Conservation (phyloP, 164 flowering plant species). For the Aristolochia fimbriata region DNA sequence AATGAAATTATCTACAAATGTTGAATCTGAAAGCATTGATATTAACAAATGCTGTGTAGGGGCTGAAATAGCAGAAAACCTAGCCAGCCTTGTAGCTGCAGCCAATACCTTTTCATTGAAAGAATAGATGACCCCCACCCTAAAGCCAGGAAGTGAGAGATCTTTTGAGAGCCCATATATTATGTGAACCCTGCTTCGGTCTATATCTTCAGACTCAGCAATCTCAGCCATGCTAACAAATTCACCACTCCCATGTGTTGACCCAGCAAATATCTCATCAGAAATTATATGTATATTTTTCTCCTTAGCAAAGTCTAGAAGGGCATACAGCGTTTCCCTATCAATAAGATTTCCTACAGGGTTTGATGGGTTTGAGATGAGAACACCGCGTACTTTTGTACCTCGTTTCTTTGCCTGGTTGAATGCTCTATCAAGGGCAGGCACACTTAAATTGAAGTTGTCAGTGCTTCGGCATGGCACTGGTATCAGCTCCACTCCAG, state of each 20-base stretch:
- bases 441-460: constrained; percentile 50
- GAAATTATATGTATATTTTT: constrained; percentile 86
- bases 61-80: constrained; percentile 70
- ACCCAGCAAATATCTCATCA: constrained; percentile 75
- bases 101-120: constrained; percentile 53
- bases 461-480: constrained; percentile 93
- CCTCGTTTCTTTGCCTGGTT: constrained; percentile 91
- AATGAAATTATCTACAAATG: constrained; percentile 36
- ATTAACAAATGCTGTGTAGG: constrained; percentile 60
- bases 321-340: constrained; percentile 47
- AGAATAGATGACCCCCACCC: constrained; percentile 66
- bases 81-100: constrained; percentile 58
- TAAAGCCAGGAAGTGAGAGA: constrained; percentile 62
- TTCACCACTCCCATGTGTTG: constrained; percentile 53
- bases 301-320: constrained; percentile 84
- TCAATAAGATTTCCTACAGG: constrained; percentile 66
- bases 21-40: constrained; percentile 68
- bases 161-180: constrained; percentile 75
- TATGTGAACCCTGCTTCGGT: constrained; percentile 67
- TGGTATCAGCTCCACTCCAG: constrained; percentile 85
- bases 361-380: constrained; percentile 80
- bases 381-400: constrained; percentile 65
- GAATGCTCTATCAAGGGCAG: constrained; percentile 74
- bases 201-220: constrained; percentile 47
- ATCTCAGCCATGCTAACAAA: constrained; percentile 89